These are phyloP conservation scores for Sicyos edulis DNA, from an alignment of 306 rosid genomes.

Conservation along the genomic window DNA sequence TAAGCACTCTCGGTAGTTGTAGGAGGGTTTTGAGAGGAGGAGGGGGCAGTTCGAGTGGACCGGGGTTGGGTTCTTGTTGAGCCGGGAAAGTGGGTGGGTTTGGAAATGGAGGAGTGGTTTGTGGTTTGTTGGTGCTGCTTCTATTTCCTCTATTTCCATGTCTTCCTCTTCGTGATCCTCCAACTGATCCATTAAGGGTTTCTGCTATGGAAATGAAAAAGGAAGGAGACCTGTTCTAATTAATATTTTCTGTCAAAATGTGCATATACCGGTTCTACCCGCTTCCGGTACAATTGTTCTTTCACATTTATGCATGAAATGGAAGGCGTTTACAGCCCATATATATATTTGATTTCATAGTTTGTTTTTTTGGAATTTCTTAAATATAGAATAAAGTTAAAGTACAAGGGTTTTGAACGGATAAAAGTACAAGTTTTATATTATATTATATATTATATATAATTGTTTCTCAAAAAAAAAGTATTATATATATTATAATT, in stretches of 20 bases:
- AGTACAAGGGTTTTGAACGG: no score
- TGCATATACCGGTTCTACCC: neutral
- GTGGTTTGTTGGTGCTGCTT: neutral
- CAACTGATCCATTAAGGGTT: neutral
- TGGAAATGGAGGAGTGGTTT: neutral
- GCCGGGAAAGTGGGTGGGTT: neutral
- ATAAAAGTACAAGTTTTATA: no score
- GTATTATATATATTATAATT: no score
- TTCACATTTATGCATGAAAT: neutral
- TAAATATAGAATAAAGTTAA: neutral
- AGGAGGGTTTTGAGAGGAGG: neutral
- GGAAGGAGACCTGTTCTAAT: neutral
- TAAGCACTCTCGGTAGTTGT: conserved; percentile 22
- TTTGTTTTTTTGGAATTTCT: neutral
- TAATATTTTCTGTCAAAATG: neutral
- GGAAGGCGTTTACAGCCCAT: neutral
- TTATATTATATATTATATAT: no score
- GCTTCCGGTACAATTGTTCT: neutral
- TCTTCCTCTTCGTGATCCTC: conserved; percentile 5
- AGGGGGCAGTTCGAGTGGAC: neutral
- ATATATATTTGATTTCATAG: neutral
- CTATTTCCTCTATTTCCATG: neutral
- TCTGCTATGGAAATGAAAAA: neutral
- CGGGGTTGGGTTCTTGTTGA: neutral
- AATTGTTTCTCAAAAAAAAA: no score